A percentile compares a stretch with the other conserved stretches of the same genome.
phyloP scores from a whole-genome alignment of 495 filamentous ascomycete species.

The Penicillium ucsense region DNA sequence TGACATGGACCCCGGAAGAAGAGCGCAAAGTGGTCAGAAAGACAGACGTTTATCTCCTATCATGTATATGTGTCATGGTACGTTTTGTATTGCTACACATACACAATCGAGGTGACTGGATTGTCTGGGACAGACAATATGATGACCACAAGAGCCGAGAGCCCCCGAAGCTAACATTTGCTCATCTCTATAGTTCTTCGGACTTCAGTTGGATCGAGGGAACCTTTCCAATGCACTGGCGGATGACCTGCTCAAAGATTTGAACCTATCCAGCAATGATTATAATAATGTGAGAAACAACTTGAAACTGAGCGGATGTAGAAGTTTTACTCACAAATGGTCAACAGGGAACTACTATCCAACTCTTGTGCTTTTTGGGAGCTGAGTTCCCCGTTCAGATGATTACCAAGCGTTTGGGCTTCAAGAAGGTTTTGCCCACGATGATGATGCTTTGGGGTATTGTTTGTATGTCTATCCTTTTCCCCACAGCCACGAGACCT shows the following conservation, averaged over 20 bases:
- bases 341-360: background rate
- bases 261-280: background rate
- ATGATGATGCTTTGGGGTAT: background rate
- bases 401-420: background rate
- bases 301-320: background rate
- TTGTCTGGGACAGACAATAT: background rate
- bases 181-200: background rate
- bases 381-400: background rate
- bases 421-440: background rate
- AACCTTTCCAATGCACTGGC: background rate
- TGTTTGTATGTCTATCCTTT: background rate
- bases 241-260: background rate
- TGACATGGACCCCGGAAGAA: background rate
- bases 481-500: background rate
- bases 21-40: background rate
- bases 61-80: background rate
- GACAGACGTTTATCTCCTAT: background rate
- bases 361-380: background rate
- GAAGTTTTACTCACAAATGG: background rate
- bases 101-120: background rate
- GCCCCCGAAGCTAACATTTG: too few relatives aligned
- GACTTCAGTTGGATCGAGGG: background rate
- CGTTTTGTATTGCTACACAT: background rate
- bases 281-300: background rate
- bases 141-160: background rate